These are phyloP conservation scores for Botrytis squamosa DNA, from an alignment of 2,329 filamentous ascomycete genomes.

Conservation along the genomic window DNA sequence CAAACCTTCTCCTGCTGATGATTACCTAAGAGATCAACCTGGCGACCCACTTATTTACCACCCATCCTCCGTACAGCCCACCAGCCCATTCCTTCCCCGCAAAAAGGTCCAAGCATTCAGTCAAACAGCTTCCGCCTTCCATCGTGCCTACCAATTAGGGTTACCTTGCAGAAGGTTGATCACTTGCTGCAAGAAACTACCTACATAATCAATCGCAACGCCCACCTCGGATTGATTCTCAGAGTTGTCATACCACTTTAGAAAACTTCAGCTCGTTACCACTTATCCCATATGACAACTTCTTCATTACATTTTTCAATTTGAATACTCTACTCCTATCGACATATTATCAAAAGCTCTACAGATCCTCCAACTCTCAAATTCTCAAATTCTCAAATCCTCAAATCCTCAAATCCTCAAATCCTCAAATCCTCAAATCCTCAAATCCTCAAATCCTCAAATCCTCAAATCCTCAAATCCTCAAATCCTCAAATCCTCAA, in stretches of 20 bases:
- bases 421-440: too few species aligned
- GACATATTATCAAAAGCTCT: not conserved
- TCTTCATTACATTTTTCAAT: not conserved
- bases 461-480: too few species aligned
- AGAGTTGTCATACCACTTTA: not conserved
- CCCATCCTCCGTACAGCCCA: not conserved
- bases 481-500: not conserved
- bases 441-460: too few species aligned
- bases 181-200: not conserved
- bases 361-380: not conserved
- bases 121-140: not conserved
- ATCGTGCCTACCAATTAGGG: not conserved
- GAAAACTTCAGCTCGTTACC: too few species aligned
- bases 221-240: not conserved
- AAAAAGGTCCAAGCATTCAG: slow-evolving; percentile 8
- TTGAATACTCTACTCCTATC: not conserved
- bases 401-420: too few species aligned
- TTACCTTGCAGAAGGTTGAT: not conserved
- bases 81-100: not conserved
- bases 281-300: not conserved
- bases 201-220: not conserved
- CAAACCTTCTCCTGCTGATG: not conserved
- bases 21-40: not conserved
- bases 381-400: too few species aligned
- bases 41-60: not conserved